Evolutionary conservation across 352 stramenopile genomes (phyloP).

Genomic region (Globisporangium yorkense): DNA sequence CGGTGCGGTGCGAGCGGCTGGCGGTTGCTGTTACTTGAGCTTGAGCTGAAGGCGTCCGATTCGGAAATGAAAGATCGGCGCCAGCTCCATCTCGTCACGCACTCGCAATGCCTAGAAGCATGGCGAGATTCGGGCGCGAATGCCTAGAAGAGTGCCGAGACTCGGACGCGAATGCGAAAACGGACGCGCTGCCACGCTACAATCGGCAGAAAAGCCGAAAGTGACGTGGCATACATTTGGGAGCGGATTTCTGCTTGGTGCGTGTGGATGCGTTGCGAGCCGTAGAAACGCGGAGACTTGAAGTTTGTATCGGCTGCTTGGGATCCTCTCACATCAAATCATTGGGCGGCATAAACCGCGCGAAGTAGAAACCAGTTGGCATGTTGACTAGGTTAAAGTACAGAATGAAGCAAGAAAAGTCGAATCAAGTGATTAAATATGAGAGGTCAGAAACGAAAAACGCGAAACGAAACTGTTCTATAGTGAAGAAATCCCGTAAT

Average conservation of each 20-base stretch:
- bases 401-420: not conserved
- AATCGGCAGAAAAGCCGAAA: too few species aligned
- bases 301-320: constrained; percentile 6
- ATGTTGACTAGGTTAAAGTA: not conserved
- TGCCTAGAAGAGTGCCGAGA: not conserved
- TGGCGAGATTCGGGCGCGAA: not conserved
- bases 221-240: not conserved
- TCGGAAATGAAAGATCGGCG: constrained; percentile 15
- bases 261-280: not conserved
- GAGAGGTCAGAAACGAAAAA: too few species aligned
- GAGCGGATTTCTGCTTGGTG: constrained; percentile 20
- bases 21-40: constrained; percentile 3
- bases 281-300: constrained; percentile 3
- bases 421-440: not conserved
- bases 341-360: not conserved
- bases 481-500: not conserved
- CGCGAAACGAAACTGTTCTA: not conserved
- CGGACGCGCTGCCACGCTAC: not conserved
- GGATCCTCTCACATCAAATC: not conserved
- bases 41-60: constrained; percentile 18
- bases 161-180: not conserved
- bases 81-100: constrained; percentile 17
- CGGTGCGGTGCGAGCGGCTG: not conserved
- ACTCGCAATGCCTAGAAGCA: constrained; percentile 4
- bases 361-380: not conserved